A percentile compares a stretch with the other conserved stretches of the same genome.
These are phyloP conservation scores for Yamadazyma insecticola DNA, from an alignment of 805 yeast genomes.

Conservation along the genomic window DNA sequence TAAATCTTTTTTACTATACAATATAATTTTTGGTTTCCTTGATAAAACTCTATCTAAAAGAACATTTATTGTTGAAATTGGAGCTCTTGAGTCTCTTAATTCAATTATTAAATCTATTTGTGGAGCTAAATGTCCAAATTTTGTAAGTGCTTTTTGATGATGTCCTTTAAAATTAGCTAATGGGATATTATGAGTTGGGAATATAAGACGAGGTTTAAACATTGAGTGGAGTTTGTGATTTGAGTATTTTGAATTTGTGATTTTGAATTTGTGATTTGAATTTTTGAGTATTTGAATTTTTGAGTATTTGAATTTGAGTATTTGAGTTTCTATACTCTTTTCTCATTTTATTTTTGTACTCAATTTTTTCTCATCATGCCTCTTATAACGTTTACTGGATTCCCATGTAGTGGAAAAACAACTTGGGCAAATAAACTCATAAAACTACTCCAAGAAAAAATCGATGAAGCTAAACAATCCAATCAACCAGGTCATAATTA, in stretches of 20 bases:
- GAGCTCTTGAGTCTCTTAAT: conserved; percentile 86
- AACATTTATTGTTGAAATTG: conserved; percentile 75
- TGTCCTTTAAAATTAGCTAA: conserved; percentile 87
- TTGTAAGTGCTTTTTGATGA: conserved; percentile 72
- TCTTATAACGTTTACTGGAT: conserved; percentile 74
- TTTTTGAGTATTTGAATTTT: too few species aligned
- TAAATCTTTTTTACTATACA: conserved; percentile 76
- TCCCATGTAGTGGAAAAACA: conserved; percentile 82
- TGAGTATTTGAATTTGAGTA: too few species aligned
- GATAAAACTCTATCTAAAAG: conserved; percentile 66
- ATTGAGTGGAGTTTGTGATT: too few species aligned
- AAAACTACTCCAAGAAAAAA: conserved; percentile 41
- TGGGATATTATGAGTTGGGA: conserved; percentile 68
- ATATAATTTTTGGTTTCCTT: conserved; percentile 51
- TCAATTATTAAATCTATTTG: conserved; percentile 81
- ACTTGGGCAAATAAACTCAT: conserved; percentile 61
- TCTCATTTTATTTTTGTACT: too few species aligned
- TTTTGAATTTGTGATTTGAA: too few species aligned
- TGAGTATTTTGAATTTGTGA: too few species aligned
- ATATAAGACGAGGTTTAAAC: conserved; percentile 40
- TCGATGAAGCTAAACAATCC: conserved; percentile 29
- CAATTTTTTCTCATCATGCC: conserved; percentile 63
- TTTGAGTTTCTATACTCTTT: too few species aligned
- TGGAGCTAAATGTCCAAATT: conserved; percentile 64
- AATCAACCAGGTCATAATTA: conserved; percentile 50